Conservation (phyloP, 2,329 filamentous ascomycete genomes). For the Neonectria coccinea region DNA sequence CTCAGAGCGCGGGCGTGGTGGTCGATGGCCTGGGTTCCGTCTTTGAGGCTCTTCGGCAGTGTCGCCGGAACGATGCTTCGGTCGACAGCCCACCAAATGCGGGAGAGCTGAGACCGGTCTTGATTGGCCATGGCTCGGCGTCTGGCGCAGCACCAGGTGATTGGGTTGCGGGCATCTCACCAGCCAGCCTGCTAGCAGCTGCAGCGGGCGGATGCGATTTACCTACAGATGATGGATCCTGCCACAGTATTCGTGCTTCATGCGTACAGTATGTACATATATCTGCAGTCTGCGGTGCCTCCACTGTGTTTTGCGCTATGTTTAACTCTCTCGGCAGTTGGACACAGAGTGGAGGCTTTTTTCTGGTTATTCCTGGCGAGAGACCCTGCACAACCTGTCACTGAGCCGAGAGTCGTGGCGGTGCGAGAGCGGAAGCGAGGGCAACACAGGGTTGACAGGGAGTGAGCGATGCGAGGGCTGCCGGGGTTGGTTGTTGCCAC, state of each 20-base stretch:
- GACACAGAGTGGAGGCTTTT: not conserved
- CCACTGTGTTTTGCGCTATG: not conserved
- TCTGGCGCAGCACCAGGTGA: constrained; percentile 24
- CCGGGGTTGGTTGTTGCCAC: not conserved
- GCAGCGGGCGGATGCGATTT: constrained; percentile 22
- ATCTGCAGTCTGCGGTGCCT: not conserved
- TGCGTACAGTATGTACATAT: not conserved
- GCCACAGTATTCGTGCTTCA: no score
- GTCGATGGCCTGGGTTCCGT: constrained; percentile 10
- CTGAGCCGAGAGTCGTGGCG: not conserved
- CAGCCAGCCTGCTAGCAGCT: constrained; percentile 9
- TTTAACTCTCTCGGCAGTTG: not conserved
- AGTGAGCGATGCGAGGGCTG: not conserved
- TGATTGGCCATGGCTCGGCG: constrained; percentile 27
- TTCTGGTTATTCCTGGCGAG: not conserved
- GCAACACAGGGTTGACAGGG: not conserved
- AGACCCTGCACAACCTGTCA: not conserved
- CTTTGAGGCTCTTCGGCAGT: constrained; percentile 2
- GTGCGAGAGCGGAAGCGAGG: constrained; percentile 4
- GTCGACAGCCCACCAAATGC: constrained; percentile 9
- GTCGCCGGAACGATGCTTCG: constrained; percentile 17
- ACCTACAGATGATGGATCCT: no score
- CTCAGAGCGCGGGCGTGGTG: constrained; percentile 11
- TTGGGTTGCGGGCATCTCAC: constrained; percentile 28
- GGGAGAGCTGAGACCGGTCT: constrained; percentile 4